Evolutionary conservation across 495 filamentous ascomycete genomes (phyloP), one percentile per base, ranked within the genome.

Genomic region (Monascus purpureus): DNA sequence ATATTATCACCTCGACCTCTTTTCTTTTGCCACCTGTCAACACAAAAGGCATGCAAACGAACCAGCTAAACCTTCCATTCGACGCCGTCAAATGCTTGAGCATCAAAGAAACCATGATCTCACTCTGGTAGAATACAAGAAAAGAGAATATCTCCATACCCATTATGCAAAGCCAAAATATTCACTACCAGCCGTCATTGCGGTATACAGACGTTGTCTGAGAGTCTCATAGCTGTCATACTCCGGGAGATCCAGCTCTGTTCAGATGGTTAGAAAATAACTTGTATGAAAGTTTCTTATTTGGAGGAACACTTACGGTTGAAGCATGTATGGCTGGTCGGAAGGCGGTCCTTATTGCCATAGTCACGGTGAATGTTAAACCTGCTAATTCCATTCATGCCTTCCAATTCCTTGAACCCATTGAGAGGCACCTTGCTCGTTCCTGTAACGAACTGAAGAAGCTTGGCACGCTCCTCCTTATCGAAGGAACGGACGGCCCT

Each of bases 301-400:
- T n/a, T n/a, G n/a, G 28, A 17, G 17, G 8, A 30, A 30, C 27
- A 82, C 85, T 82, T 72, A 95, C 87, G 90, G 54, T 99, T 99
- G 63, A 99, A 99, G 65, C 90, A 99, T 34, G 90, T 99, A 56
- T 99, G 90, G 26, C 84, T 88, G 48, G 82, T 92, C 40, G 90
- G 90, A 33, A 99, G 72, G 34, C 92, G 78, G 49, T 96, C 87
- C 59, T 95, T 96, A 68, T 80, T 93, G 38, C 90, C 90, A 57
- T 94, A 96, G 53, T 96, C 92, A 31, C 90, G 81, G 52, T 99
- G 90, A 43, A 99, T 95, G 57, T 94, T 99, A 76, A 99, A 99
- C 40, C 80, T 74, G 55, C 80, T 92, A 60, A 99, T 79, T 27
- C 90, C 90, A 52, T 99, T 96, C 90, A 99, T 99, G 39, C 90